Percentiles rank a stretch among this genome's conserved stretches.
phyloP scores from a whole-genome alignment of 192 early-diverging fungal species.

The Thoreauomyces humboldtii region DNA sequence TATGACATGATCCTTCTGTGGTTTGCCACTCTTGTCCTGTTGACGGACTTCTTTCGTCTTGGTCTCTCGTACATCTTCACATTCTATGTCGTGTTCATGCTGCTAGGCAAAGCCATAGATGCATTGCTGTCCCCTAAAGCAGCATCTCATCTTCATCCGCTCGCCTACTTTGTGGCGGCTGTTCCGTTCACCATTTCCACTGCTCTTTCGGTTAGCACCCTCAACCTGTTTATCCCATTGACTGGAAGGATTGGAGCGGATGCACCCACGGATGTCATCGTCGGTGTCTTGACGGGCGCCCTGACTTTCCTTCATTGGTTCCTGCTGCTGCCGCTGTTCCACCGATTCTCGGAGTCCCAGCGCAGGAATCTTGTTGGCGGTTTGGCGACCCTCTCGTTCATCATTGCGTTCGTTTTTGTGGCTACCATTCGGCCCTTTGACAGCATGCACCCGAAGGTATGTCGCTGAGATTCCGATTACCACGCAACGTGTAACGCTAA shows the following conservation, averaged over 20 bases:
- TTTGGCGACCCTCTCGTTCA: no score
- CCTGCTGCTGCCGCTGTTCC: slow-evolving; percentile 50
- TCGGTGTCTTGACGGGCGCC: slow-evolving; percentile 55
- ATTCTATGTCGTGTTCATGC: slow-evolving; percentile 1
- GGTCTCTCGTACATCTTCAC: slow-evolving; percentile 28
- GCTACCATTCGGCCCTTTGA: slow-evolving; percentile 50
- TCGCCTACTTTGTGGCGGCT: slow-evolving; percentile 27
- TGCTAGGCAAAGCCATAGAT: slow-evolving; percentile 30
- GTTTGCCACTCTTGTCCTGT: background rate
- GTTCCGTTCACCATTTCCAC: slow-evolving; percentile 18
- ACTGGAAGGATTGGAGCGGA: slow-evolving; percentile 65
- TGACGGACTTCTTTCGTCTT: slow-evolving; percentile 19
- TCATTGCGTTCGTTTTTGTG: slow-evolving; percentile 29
- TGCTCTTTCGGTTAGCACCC: slow-evolving; percentile 24
- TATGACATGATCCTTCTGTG: slow-evolving; percentile 1
- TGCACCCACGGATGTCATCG: slow-evolving; percentile 63
- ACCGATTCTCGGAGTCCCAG: slow-evolving; percentile 35
- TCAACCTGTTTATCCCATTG: slow-evolving; percentile 67
- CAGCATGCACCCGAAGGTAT: slow-evolving; percentile 61
- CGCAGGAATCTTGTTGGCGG: background rate
- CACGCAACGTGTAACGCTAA: background rate
- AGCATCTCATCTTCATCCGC: slow-evolving; percentile 17
- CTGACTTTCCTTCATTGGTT: slow-evolving; percentile 39
- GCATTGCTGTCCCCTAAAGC: background rate
- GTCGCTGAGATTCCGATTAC: no score